phyloP scores from a whole-genome alignment of 106 monocot genomes.

The Amphibolis antarctica region DNA sequence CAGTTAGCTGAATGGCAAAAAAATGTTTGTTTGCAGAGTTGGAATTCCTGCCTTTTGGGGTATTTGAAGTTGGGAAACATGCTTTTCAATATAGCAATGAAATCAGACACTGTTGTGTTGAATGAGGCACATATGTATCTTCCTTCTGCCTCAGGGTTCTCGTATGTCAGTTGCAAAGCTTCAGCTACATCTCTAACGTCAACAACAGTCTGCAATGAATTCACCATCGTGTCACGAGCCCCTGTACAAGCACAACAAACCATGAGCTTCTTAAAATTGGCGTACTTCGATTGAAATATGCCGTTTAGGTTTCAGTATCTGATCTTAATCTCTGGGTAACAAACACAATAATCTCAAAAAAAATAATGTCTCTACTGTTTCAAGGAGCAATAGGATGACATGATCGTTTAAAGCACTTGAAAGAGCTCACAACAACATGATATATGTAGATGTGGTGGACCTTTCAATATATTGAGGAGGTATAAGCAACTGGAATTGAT shows the following conservation, averaged over 20 bases:
- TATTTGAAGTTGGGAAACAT: conserved; percentile 34
- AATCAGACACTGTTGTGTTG: not conserved
- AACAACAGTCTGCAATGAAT: not conserved
- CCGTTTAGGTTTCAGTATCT: no score
- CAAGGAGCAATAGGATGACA: no score
- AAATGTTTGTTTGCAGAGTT: not conserved
- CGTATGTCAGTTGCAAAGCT: conserved; percentile 27
- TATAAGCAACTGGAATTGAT: conserved; percentile 13
- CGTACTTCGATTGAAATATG: no score
- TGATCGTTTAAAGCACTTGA: no score
- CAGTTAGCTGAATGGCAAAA: not conserved
- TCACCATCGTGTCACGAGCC: not conserved
- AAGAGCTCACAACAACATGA: no score
- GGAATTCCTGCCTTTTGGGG: conserved; percentile 11
- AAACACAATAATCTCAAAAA: no score
- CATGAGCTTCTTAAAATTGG: not conserved
- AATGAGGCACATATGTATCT: conserved; percentile 30
- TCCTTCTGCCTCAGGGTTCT: conserved; percentile 36
- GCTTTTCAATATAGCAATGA: conserved; percentile 23
- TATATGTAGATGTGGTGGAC: not conserved
- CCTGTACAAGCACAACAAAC: not conserved
- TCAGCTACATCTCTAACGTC: conserved; percentile 30
- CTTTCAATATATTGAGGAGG: conserved; percentile 11
- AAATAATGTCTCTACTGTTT: no score
- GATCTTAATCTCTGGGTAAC: no score